Percentiles rank a stretch among this genome's conserved stretches.
These are phyloP conservation scores for Omphalotus olearius DNA, from an alignment of 1,284 basidiomycete species.

Conservation along the genomic window DNA sequence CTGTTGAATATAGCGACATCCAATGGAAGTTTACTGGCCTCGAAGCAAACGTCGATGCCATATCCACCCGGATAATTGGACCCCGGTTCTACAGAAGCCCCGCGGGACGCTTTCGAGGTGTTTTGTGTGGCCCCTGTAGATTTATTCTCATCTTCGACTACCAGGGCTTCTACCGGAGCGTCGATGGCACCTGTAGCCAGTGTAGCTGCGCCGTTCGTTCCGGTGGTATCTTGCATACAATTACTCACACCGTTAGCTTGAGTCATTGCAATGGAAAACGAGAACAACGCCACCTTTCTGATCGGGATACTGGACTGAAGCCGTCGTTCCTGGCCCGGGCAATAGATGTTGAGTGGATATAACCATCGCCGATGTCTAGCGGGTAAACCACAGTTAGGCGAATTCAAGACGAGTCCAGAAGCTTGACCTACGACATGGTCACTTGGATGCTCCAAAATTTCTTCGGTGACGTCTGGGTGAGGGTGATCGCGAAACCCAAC, in stretches of 20 bases:
- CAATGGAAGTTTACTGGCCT: conserved; percentile 88
- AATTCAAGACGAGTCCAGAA: too few relatives aligned
- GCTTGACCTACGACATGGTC: conserved; percentile 59
- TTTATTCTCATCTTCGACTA: conserved; percentile 46
- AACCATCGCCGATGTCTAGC: conserved; percentile 58
- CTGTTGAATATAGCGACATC: conserved; percentile 95
- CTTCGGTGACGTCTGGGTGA: conserved; percentile 62
- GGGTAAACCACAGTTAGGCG: too few relatives aligned
- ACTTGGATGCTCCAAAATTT: conserved; percentile 59
- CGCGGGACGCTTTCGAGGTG: conserved; percentile 11
- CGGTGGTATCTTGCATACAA: conserved; percentile 1
- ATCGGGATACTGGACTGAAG: conserved; percentile 21
- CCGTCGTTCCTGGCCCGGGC: conserved; percentile 27
- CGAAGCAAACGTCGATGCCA: conserved; percentile 74
- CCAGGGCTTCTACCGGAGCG: conserved; percentile 42
- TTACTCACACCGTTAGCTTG: not conserved
- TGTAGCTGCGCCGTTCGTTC: conserved; percentile 22
- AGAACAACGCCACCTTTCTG: conserved; percentile 12
- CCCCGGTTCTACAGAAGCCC: conserved; percentile 9
- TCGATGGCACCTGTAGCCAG: conserved; percentile 28
- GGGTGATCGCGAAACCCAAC: conserved; percentile 42
- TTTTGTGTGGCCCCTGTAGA: conserved; percentile 17
- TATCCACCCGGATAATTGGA: conserved; percentile 11
- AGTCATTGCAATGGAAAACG: not conserved
- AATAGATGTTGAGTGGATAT: conserved; percentile 83